A percentile compares a stretch with the other conserved stretches of the same genome.
Evolutionary conservation across 352 stramenopile genomes (phyloP).

Genomic region (Pythium phragmitis): DNA sequence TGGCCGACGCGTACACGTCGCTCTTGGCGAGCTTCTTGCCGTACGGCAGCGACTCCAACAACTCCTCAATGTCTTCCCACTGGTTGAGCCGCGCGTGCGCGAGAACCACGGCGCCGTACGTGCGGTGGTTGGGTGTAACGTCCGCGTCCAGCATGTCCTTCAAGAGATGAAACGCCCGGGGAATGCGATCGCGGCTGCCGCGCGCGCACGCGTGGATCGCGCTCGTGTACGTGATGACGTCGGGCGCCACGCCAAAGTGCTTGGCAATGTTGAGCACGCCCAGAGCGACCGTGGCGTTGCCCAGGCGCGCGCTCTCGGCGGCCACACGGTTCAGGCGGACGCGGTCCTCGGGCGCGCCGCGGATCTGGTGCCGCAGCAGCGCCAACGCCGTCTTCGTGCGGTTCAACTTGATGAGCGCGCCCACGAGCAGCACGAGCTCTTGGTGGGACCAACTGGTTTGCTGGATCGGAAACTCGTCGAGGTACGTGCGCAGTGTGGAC

Average conservation of each 20-base stretch:
- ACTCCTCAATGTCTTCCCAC: slow-evolving; percentile 67
- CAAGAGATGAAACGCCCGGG: slow-evolving; percentile 60
- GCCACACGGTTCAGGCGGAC: slow-evolving; percentile 69
- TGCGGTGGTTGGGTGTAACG: slow-evolving; percentile 66
- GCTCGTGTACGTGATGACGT: slow-evolving; percentile 79
- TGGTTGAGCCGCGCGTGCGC: slow-evolving; percentile 66
- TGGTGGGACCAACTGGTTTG: slow-evolving; percentile 64
- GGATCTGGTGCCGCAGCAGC: slow-evolving; percentile 63
- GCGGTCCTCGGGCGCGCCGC: slow-evolving; percentile 29
- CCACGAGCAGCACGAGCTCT: slow-evolving; percentile 75
- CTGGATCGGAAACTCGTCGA: slow-evolving; percentile 66
- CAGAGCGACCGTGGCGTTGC: slow-evolving; percentile 65
- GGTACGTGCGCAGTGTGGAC: slow-evolving; percentile 59
- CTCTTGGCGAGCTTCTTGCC: slow-evolving; percentile 51
- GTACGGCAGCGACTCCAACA: slow-evolving; percentile 62
- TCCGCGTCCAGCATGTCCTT: slow-evolving; percentile 69
- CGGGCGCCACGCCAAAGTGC: slow-evolving; percentile 58
- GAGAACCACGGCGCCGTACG: slow-evolving; percentile 70
- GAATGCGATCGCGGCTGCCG: slow-evolving; percentile 43
- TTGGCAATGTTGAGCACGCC: slow-evolving; percentile 69
- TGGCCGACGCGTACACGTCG: slow-evolving; percentile 69
- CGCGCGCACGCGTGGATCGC: slow-evolving; percentile 79
- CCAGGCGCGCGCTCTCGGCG: slow-evolving; percentile 60
- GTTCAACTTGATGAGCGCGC: slow-evolving; percentile 75
- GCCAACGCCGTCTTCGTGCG: slow-evolving; percentile 52